phyloP scores from a whole-genome alignment of 495 filamentous ascomycete genomes.

The Penicillium tannophilum region DNA sequence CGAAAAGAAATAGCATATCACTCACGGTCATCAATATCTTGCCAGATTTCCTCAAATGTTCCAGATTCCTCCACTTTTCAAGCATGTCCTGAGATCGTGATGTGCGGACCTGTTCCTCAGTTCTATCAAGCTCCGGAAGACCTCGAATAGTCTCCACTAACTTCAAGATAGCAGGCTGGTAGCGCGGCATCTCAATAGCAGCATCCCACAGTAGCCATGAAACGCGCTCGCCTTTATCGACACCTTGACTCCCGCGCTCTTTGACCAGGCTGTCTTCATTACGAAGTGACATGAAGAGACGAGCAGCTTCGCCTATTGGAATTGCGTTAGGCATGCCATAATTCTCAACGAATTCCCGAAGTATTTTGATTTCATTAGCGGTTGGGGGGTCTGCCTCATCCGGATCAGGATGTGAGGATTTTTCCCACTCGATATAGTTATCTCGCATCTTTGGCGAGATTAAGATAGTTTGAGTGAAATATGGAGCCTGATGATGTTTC shows the following conservation, averaged over 20 bases:
- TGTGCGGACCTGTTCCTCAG: neutral
- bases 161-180: conserved; percentile 4
- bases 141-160: neutral
- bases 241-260: neutral
- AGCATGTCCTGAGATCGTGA: neutral
- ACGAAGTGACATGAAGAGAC: neutral
- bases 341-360: conserved; percentile 1
- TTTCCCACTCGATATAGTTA: conserved; percentile 9
- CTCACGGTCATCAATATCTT: neutral
- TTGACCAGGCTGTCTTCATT: neutral
- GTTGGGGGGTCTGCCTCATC: conserved; percentile 7
- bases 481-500: too few species aligned
- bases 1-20: neutral
- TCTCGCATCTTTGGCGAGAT: conserved; percentile 4
- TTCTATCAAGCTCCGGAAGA: neutral
- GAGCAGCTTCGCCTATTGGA: neutral
- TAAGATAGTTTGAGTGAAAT: too few species aligned
- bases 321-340: neutral
- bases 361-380: neutral
- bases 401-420: conserved; percentile 7
- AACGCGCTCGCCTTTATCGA: conserved; percentile 6
- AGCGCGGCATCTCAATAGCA: conserved; percentile 5
- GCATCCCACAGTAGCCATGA: conserved; percentile 5
- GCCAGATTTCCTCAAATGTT: neutral
- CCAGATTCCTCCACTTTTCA: neutral